These are phyloP conservation scores for Xerophyta viscosa DNA, from an alignment of 106 monocot genomes.

Conservation along the genomic window DNA sequence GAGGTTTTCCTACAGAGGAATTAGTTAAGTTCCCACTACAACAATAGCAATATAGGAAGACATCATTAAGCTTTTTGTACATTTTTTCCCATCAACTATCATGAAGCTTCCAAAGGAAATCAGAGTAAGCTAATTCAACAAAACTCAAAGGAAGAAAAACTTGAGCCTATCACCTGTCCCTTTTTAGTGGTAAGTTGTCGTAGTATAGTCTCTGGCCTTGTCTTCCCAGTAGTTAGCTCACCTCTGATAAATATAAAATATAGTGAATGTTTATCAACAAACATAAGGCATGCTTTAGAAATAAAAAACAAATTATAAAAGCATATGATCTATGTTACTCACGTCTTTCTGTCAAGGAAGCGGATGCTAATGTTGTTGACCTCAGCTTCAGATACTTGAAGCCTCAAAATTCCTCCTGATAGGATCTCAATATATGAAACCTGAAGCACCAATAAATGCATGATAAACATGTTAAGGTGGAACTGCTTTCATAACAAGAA, in stretches of 20 bases:
- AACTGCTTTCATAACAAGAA: too few relatives aligned
- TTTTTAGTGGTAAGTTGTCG: constrained; percentile 93
- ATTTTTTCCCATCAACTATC: too few relatives aligned
- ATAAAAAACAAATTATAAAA: too few relatives aligned
- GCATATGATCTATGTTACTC: too few relatives aligned
- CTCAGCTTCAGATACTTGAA: constrained; percentile 84
- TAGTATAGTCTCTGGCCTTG: constrained; percentile 87
- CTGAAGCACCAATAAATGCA: constrained; percentile 26
- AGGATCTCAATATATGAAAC: constrained; percentile 87
- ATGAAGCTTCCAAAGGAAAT: too few relatives aligned
- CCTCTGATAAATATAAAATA: constrained; percentile 32
- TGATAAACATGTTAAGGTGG: constrained; percentile 3
- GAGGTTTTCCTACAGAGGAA: too few relatives aligned
- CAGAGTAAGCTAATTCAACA: neutral
- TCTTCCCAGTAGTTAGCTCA: constrained; percentile 89
- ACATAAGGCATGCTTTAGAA: too few relatives aligned
- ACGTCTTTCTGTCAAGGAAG: constrained; percentile 94
- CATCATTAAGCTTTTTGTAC: too few relatives aligned
- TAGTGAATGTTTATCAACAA: neutral
- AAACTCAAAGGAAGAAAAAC: neutral
- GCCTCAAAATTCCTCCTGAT: constrained; percentile 83
- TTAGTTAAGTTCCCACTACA: too few relatives aligned
- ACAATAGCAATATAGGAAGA: too few relatives aligned
- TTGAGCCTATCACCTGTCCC: constrained; percentile 49
- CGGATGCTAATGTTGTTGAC: constrained; percentile 83